These are phyloP conservation scores for Colletotrichum echinochloae DNA, from an alignment of 2,329 filamentous ascomycete species.

Conservation along the genomic window DNA sequence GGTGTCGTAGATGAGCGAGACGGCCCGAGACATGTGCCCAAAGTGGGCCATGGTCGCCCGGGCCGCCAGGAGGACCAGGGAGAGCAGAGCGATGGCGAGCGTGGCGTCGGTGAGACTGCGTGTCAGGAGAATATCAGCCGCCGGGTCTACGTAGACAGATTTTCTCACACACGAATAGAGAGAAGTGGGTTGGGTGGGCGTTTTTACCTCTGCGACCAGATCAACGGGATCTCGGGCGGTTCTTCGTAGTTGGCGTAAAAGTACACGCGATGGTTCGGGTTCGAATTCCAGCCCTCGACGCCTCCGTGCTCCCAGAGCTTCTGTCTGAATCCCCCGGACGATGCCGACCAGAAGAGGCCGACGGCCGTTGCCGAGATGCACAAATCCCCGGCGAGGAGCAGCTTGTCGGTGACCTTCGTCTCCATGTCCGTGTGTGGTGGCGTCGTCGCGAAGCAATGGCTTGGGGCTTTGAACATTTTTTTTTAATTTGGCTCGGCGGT, in stretches of 20 bases:
- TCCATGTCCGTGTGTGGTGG: neutral
- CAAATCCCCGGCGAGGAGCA: conserved; percentile 42
- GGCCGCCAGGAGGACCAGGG: conserved; percentile 45
- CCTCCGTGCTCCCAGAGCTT: conserved; percentile 47
- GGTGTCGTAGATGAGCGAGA: conserved; percentile 46
- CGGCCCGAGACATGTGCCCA: conserved; percentile 43
- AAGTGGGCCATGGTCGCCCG: conserved; percentile 42
- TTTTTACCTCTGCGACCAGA: conserved; percentile 46
- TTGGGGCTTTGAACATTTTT: neutral
- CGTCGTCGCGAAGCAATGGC: neutral
- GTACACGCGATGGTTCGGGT: conserved; percentile 46
- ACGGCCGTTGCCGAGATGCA: conserved; percentile 25
- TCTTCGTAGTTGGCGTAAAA: conserved; percentile 48
- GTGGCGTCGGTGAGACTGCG: conserved; percentile 46
- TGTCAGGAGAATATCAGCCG: neutral
- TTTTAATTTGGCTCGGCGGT: too few relatives aligned
- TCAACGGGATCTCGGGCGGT: conserved; percentile 46
- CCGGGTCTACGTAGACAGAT: neutral
- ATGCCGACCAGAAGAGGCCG: conserved; percentile 43
- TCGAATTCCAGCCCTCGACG: conserved; percentile 48
- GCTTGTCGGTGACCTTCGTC: neutral
- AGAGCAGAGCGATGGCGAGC: conserved; percentile 47
- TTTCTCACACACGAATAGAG: rapidly evolving
- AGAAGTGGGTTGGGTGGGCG: too few relatives aligned
- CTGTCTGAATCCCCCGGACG: conserved; percentile 42